Evolutionary conservation across 2,329 filamentous ascomycete species (phyloP).

Genomic region (Zalaria obscura): DNA sequence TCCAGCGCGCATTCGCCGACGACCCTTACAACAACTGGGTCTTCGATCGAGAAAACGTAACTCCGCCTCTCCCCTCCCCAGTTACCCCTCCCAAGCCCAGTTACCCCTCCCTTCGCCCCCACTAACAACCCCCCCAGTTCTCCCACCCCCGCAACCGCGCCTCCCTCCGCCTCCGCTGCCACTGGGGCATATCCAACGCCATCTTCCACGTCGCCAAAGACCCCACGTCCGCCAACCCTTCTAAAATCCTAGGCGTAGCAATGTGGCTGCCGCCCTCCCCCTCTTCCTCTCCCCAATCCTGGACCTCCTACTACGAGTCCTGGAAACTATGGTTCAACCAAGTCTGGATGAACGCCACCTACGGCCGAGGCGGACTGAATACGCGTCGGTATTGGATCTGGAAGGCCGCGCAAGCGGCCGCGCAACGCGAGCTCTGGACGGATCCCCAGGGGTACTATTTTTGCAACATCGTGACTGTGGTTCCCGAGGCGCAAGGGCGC

Average conservation of each 20-base stretch:
- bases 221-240: constrained; percentile 21
- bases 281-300: constrained; percentile 35
- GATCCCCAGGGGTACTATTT: constrained; percentile 59
- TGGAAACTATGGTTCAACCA: constrained; percentile 54
- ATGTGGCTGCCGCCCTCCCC: constrained; percentile 53
- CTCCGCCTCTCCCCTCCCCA: constrained; percentile 7
- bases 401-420: constrained; percentile 51
- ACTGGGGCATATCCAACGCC: constrained; percentile 55
- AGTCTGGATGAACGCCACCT: constrained; percentile 51
- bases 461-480: constrained; percentile 59
- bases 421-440: constrained; percentile 49
- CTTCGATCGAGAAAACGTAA: constrained; percentile 42
- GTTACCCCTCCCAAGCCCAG: neutral
- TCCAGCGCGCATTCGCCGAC: constrained; percentile 51
- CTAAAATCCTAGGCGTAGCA: constrained; percentile 51
- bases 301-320: constrained; percentile 41
- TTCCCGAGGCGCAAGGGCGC: constrained; percentile 49
- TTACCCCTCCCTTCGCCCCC: constrained; percentile 28
- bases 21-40: constrained; percentile 57
- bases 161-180: constrained; percentile 50
- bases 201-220: constrained; percentile 59
- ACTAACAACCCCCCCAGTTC: constrained; percentile 31
- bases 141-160: constrained; percentile 44
- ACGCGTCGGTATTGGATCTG: constrained; percentile 58
- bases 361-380: constrained; percentile 54